These are phyloP conservation scores for Kodamaea hsintzibuensis DNA, from an alignment of 805 yeast genomes.

Conservation along the genomic window DNA sequence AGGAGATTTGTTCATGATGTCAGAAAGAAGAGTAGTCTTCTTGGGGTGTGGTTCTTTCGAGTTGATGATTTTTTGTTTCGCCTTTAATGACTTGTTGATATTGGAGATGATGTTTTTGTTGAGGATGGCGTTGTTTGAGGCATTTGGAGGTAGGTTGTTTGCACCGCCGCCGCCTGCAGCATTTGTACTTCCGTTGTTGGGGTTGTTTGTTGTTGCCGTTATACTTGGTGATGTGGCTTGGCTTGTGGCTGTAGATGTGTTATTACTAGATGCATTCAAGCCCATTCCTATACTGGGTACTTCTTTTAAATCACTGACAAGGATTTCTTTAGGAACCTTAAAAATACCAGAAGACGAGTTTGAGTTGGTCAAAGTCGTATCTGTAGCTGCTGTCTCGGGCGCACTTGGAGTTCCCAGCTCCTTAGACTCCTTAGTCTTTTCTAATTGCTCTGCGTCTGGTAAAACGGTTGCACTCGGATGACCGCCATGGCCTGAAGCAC, in stretches of 20 bases:
- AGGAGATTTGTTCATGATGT: conserved; percentile 39
- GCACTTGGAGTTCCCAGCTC: not conserved
- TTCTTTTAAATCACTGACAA: conserved; percentile 3
- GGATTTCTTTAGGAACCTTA: conserved; percentile 16
- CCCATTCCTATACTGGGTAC: not conserved
- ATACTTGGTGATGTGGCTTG: not conserved
- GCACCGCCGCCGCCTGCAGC: not conserved
- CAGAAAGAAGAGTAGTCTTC: conserved; percentile 34
- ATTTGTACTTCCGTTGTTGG: not conserved
- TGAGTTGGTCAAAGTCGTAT: not conserved
- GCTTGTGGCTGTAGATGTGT: not conserved
- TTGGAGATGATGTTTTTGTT: conserved; percentile 37
- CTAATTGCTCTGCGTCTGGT: no score
- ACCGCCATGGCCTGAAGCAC: not conserved
- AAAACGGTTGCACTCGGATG: no score
- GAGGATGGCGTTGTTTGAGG: conserved; percentile 11
- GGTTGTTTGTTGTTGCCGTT: not conserved
- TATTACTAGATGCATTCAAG: not conserved
- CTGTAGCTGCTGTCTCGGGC: not conserved
- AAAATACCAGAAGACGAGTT: conserved; percentile 12
- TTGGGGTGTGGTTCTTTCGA: conserved; percentile 39
- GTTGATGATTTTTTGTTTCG: conserved; percentile 41
- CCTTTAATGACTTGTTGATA: conserved; percentile 44
- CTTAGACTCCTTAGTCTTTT: not conserved
- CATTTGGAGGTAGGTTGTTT: not conserved